Conservation (phyloP, 306 rosid species). For the Quercus berberidifolia region DNA sequence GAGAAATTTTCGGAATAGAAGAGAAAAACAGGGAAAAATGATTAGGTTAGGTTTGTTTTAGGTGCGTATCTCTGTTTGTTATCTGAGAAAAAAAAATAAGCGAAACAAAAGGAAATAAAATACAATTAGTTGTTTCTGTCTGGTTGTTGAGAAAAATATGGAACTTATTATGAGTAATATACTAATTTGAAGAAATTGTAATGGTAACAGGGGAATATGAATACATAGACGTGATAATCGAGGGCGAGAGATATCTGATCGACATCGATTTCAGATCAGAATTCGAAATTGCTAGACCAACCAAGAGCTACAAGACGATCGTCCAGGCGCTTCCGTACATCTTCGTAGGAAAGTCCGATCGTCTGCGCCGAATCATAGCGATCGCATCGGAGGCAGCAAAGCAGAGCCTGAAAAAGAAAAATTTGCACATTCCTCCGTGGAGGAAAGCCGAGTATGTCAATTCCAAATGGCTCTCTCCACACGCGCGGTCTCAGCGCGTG, state of each 20-base stretch:
- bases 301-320: conserved; percentile 51
- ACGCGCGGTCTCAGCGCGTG: conserved; percentile 23
- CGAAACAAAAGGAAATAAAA: too few relatives aligned
- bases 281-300: conserved; percentile 73
- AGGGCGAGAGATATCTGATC: conserved; percentile 46
- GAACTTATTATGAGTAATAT: too few relatives aligned
- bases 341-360: conserved; percentile 64
- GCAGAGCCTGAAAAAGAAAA: conserved; percentile 76
- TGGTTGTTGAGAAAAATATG: too few relatives aligned
- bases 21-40: background rate
- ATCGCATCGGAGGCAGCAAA: conserved; percentile 74
- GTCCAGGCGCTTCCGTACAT: conserved; percentile 64
- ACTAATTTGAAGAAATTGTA: background rate
- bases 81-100: background rate
- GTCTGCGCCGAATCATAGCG: conserved; percentile 49
- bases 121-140: too few relatives aligned
- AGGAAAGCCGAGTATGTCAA: conserved; percentile 61
- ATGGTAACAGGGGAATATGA: conserved; percentile 61
- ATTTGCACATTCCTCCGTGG: conserved; percentile 83
- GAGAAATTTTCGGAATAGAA: background rate
- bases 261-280: conserved; percentile 84
- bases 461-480: conserved; percentile 72
- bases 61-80: background rate
- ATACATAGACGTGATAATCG: conserved; percentile 55
- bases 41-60: background rate